Base-by-base conservation (phyloP, 2,329 filamentous ascomycete species). In the Diaporthe ilicicola region DNA sequence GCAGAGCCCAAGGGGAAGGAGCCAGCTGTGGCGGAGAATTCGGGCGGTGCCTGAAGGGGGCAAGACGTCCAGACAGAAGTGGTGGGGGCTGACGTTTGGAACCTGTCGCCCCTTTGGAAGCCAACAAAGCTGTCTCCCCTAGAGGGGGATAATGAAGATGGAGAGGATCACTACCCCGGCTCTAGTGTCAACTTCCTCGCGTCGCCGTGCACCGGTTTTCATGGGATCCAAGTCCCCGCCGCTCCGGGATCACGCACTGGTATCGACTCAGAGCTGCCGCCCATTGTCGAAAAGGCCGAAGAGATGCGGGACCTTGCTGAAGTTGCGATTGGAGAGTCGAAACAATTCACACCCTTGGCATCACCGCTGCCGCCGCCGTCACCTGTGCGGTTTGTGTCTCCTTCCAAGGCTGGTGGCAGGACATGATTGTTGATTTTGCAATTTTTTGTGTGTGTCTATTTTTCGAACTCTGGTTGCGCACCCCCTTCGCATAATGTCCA, bases 31-130 rank as follows among this genome's bases (percentile, higher is more conserved):
- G 62, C 24, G 32, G 66, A 51, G 66, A 51, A 37, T 4, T 19
- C 44, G 42, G 32, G 27, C 15, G 34, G 29, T 24, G 53, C 66
- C 53, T 55, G 59, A 64, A 48, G 59, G 59, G 44, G 59, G 59
- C 56, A 24, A 56, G 50, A 56, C 17, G 42, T 64, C 69, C 64
- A 68, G 22, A 42, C 55, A 50, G 68, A 73, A 50, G 55, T 59
- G 71, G 65, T 71, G 69, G 48, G 69, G 51, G 48, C 71, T 46
- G 62, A 71, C 56, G 64, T 32, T 50, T 71, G 68, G 69, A 64
- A 71, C 55, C 56, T 65, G 69, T 71, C 69, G 50, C 69, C 69
- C 10, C 39, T 34, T 39, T 66, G 51, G 56, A 69, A 53, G 44
- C 56, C 56, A 62, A 54, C 42, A 1, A 32, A 54, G 15, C 22